A percentile compares a stretch with the other conserved stretches of the same genome.
These are phyloP conservation scores for Lactifluus rugatus DNA, from an alignment of 768 basidiomycete genomes.

Conservation along the genomic window DNA sequence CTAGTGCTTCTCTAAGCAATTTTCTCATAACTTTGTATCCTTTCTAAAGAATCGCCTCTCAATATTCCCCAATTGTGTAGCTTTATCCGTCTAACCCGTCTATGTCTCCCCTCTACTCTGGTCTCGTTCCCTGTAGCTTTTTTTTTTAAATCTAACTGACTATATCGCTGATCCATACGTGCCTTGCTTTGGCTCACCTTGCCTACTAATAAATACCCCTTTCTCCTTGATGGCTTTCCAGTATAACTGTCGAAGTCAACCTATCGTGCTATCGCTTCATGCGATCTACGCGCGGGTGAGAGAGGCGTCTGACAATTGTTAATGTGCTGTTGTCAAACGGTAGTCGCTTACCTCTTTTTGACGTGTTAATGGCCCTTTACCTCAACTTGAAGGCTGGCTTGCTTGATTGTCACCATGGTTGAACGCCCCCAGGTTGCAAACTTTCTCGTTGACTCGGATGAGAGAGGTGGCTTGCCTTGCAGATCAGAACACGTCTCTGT, in stretches of 20 bases:
- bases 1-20: neutral
- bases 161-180: neutral
- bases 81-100: conserved; percentile 5
- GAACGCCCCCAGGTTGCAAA: no score
- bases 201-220: neutral
- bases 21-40: conserved; percentile 1
- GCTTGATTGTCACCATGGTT: no score
- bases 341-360: no score
- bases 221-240: neutral
- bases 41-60: conserved; percentile 1
- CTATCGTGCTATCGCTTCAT: neutral
- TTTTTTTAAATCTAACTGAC: neutral
- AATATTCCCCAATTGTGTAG: conserved; percentile 11
- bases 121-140: conserved; percentile 11
- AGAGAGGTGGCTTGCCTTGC: no score
- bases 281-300: neutral
- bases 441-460: no score
- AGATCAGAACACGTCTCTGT: no score
- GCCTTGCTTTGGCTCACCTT: neutral
- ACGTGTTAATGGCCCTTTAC: no score
- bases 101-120: neutral
- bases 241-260: neutral
- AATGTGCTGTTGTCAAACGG: no score
- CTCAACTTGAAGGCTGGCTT: no score
- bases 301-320: no score